phyloP scores from a whole-genome alignment of 1,139 yeast species.

The Blastobotrys raffinosifermentans region DNA sequence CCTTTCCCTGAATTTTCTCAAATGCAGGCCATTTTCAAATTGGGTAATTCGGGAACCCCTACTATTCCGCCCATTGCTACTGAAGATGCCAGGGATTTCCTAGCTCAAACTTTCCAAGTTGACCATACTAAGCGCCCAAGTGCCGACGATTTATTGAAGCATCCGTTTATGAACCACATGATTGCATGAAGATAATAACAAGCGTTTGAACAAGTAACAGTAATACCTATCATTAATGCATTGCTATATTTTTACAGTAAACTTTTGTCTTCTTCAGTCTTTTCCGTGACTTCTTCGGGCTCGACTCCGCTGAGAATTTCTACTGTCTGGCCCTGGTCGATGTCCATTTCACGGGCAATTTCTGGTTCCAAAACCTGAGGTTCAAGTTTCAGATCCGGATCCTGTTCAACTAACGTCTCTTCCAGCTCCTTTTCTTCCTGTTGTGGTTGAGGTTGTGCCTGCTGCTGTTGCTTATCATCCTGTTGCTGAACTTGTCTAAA shows the following conservation, averaged over 20 bases:
- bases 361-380: no score
- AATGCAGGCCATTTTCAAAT: conserved; percentile 92
- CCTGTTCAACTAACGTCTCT: neutral
- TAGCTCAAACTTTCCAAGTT: conserved; percentile 62
- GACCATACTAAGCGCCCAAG: conserved; percentile 70
- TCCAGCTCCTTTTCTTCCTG: neutral
- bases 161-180: conserved; percentile 36
- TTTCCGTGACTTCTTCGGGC: no score
- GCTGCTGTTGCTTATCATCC: no score
- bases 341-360: no score
- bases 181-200: conserved; percentile 1
- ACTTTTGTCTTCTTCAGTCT: neutral
- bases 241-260: neutral
- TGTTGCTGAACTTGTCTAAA: conserved; percentile 7
- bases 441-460: neutral
- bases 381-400: no score
- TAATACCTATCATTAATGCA: neutral
- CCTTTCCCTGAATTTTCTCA: conserved; percentile 92
- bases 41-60: conserved; percentile 77
- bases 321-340: no score
- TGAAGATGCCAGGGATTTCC: conserved; percentile 59
- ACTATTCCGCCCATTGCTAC: conserved; percentile 75
- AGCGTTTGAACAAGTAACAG: neutral
- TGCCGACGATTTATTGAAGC: conserved; percentile 63
- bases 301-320: no score